Base-by-base conservation (phyloP, 164 flowering plant species). In the Piper betle region DNA sequence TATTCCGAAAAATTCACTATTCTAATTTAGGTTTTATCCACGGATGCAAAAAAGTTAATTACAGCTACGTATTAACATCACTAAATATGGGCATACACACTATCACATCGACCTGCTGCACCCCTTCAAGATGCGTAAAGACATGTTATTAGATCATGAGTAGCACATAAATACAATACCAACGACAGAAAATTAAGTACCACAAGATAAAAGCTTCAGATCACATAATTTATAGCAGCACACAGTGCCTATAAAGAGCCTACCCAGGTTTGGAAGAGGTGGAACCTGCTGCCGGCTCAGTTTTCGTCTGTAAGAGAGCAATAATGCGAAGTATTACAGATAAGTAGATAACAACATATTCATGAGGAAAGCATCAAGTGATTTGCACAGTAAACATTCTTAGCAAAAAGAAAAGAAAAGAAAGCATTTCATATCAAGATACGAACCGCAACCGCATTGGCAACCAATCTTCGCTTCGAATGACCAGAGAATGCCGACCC, bases 221-320 rank as follows among this genome's bases (percentile, higher is more conserved):
- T 55, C 58, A 20, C 1, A 37, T 55, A 55, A 55, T n/a, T 6
- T 12, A 55, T 6, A 33, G n/a, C n/a, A n/a, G n/a, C n/a, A n/a
- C n/a, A 55, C 4, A 55, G 15, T 43, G 50, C 12, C 1, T 10
- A 15, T 15, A 12, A 1, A 55, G 0, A 37, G 38, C 58, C 9
- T 55, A 55, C 58, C 58, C 58, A 55, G 58, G 58, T 20, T 55
- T 55, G 38, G 58, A 55, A 12, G 58, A 6, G 11, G 58, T 15
- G 10, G 58, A 33, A 55, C 38, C 20, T 55, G 58, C 20, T 13
- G 58, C 33, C 3, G 58, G 12, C 20, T 55, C 58, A 25, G 58
- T 15, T 16, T 55, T 55, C 15, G 58, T 37, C 58, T 55, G 12
- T 15, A 43, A 43, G 12, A 15, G 6, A 55, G 55, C 39, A 55